Evolutionary conservation across 75 land plant species (phyloP).

Genomic region (Picea glauca): DNA sequence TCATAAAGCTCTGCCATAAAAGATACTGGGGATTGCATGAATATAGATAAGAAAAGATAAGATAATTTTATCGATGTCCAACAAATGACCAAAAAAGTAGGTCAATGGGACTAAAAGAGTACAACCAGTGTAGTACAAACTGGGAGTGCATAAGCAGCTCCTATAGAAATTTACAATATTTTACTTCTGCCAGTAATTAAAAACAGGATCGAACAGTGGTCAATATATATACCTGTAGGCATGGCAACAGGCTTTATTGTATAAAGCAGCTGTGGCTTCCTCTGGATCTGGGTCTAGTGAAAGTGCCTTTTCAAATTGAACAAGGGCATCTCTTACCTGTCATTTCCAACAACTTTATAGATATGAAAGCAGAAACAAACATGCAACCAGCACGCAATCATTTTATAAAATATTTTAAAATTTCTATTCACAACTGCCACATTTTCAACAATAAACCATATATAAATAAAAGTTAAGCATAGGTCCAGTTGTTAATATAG

Average conservation of each 20-base stretch:
- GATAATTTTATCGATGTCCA: too few species aligned
- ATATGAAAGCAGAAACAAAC: constrained; percentile 1
- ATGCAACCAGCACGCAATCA: not conserved
- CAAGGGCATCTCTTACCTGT: constrained; percentile 89
- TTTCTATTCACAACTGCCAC: not conserved
- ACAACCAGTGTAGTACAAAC: too few species aligned
- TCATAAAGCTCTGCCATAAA: not conserved
- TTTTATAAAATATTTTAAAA: not conserved
- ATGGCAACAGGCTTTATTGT: constrained; percentile 99
- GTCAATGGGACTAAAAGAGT: too few species aligned
- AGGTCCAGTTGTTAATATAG: not conserved
- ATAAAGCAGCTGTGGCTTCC: constrained; percentile 88
- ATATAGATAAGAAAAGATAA: too few species aligned
- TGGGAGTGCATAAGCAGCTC: not conserved
- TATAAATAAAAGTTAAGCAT: not conserved
- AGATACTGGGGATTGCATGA: not conserved
- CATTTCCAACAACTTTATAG: not conserved
- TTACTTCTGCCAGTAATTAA: not conserved
- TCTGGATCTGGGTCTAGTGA: constrained; percentile 62
- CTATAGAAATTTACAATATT: not conserved
- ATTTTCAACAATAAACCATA: not conserved
- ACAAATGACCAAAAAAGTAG: too few species aligned
- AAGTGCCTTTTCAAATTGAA: constrained; percentile 85
- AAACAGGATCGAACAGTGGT: not conserved
- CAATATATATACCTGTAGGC: constrained; percentile 54